These are phyloP conservation scores for Teunomyces panamensis DNA, from an alignment of 805 yeast genomes.

Conservation along the genomic window DNA sequence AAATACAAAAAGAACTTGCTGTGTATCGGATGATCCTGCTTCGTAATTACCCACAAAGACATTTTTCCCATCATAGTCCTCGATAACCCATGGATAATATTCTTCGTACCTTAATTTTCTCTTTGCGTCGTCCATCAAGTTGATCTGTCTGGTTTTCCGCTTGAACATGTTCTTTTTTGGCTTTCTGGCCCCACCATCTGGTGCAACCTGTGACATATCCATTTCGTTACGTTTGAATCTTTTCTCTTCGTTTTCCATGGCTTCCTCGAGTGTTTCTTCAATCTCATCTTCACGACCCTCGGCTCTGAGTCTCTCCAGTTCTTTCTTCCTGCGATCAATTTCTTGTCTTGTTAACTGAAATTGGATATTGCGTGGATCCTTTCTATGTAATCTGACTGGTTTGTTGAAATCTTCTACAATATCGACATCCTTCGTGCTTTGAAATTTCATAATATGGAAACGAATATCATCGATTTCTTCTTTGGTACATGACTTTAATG, in stretches of 20 bases:
- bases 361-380: slow-evolving; percentile 89
- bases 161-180: slow-evolving; percentile 57
- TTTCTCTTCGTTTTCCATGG: slow-evolving; percentile 15
- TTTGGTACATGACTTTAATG: slow-evolving; percentile 67
- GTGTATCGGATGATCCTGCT: slow-evolving; percentile 82
- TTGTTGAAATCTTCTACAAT: slow-evolving; percentile 67
- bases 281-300: slow-evolving; percentile 7
- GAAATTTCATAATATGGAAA: slow-evolving; percentile 80
- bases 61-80: slow-evolving; percentile 91
- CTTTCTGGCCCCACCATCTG: slow-evolving; percentile 85
- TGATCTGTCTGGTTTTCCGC: slow-evolving; percentile 82
- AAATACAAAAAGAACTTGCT: slow-evolving; percentile 73
- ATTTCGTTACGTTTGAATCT: slow-evolving; percentile 25
- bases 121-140: slow-evolving; percentile 76
- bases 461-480: slow-evolving; percentile 72
- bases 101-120: slow-evolving; percentile 89
- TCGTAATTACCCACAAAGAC: slow-evolving; percentile 96
- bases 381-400: slow-evolving; percentile 87
- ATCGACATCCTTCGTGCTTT: slow-evolving; percentile 66
- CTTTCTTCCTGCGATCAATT: slow-evolving; percentile 53
- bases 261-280: slow-evolving; percentile 9
- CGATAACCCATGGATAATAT: slow-evolving; percentile 96
- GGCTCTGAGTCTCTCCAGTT: slow-evolving; percentile 20
- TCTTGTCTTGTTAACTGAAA: slow-evolving; percentile 79
- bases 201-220: slow-evolving; percentile 73